These are phyloP conservation scores for Limonium bicolor DNA, from an alignment of 148 eudicot species.

Conservation along the genomic window DNA sequence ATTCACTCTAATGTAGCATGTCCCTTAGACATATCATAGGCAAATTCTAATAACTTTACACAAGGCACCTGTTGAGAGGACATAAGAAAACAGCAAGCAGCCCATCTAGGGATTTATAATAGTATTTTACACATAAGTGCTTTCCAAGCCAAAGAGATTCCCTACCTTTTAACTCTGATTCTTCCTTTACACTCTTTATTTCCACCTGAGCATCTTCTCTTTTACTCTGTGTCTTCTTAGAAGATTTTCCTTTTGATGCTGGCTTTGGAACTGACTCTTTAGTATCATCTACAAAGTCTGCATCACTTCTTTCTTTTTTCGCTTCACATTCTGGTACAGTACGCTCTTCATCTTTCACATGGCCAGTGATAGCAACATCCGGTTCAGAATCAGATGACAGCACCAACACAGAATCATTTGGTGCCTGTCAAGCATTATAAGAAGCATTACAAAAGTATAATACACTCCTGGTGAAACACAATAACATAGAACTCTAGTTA, in stretches of 20 bases:
- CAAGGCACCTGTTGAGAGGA: too few relatives aligned
- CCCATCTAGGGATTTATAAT: too few relatives aligned
- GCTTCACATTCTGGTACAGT: conserved; percentile 7
- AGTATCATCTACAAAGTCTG: conserved; percentile 5
- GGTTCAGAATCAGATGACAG: conserved; percentile 78
- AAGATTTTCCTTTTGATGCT: conserved; percentile 31
- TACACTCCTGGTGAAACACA: too few relatives aligned
- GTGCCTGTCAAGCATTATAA: conserved; percentile 23
- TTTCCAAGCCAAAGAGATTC: too few relatives aligned
- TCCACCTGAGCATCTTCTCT: conserved; percentile 19
- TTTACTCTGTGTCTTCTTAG: conserved; percentile 22
- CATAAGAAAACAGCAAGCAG: too few relatives aligned
- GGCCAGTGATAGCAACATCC: conserved; percentile 16
- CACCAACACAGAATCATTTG: conserved; percentile 34
- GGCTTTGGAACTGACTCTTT: conserved; percentile 10
- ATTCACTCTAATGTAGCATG: too few relatives aligned
- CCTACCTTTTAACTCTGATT: conserved; percentile 18
- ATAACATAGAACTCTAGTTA: too few relatives aligned
- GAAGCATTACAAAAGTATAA: too few relatives aligned
- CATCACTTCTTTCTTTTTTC: conserved; percentile 10
- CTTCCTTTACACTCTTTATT: conserved; percentile 14
- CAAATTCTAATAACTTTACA: too few relatives aligned
- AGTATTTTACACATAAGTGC: too few relatives aligned
- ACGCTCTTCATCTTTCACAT: conserved; percentile 7
- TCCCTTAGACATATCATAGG: too few relatives aligned